Conservation (phyloP, 2,329 filamentous ascomycete genomes). For the Paraconiothyrium brasiliense region DNA sequence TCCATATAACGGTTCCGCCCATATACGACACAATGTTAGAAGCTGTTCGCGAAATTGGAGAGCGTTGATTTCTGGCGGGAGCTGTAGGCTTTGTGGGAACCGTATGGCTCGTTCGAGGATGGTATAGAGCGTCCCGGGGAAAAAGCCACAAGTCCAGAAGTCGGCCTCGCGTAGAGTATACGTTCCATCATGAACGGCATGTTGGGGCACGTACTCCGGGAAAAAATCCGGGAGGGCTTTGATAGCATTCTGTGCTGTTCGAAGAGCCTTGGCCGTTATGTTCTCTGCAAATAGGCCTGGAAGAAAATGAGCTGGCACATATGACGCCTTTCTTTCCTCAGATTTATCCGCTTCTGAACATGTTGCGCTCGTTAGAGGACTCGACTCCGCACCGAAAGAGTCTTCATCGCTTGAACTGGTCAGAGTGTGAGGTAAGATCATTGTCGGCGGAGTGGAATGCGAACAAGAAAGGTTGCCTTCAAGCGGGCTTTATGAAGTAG, state of each 20-base stretch:
- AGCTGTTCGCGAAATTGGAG: conserved; percentile 21
- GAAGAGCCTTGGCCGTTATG: conserved; percentile 28
- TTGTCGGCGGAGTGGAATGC: not conserved
- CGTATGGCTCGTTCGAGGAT: conserved; percentile 50
- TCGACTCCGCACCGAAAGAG: conserved; percentile 10
- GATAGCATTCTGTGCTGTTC: conserved; percentile 27
- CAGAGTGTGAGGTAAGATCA: conserved; percentile 7
- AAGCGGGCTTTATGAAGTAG: not conserved
- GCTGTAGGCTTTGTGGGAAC: conserved; percentile 28
- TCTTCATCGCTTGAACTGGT: conserved; percentile 19
- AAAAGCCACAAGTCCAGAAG: conserved; percentile 62
- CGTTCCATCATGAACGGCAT: conserved; percentile 23
- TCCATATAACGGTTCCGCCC: conserved; percentile 53
- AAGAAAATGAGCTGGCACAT: conserved; percentile 8
- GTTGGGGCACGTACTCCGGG: conserved; percentile 30
- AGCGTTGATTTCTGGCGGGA: conserved; percentile 17
- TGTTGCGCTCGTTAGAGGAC: conserved; percentile 25
- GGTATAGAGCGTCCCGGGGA: conserved; percentile 57
- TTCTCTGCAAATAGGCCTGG: conserved; percentile 30
- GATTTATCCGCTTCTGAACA: conserved; percentile 19
- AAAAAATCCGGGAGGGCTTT: conserved; percentile 25
- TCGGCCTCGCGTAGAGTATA: conserved; percentile 54
- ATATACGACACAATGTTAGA: conserved; percentile 29
- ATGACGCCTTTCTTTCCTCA: conserved; percentile 6
- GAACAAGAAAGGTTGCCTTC: not conserved